Evolutionary conservation across 192 early-diverging fungal species (phyloP), one percentile per base, ranked within the genome.

Genomic region (Coemansia brasiliensis): DNA sequence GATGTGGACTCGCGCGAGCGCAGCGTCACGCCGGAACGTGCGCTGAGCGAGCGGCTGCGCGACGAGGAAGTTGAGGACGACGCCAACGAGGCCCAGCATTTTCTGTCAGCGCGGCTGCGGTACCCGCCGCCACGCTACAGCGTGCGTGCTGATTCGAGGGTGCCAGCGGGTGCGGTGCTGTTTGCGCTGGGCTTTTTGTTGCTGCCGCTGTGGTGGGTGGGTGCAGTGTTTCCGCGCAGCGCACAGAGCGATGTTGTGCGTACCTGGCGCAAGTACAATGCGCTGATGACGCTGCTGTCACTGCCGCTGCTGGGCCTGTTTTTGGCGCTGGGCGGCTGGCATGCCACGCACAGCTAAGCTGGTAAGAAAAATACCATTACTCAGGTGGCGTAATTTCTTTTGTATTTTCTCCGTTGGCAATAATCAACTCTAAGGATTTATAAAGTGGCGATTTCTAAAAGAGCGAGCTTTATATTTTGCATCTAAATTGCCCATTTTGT

Each of bases 231-330:
- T 39, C 79, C 79, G 8, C 55, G 73, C 2, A 38, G 39, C 2
- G 3, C 18, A 3, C 11, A 59, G 10, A 45, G 59, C 41, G 73
- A 72, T n/a, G 73, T 80, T 22, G 71, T 44, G 10, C 38, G 58
- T 18, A 63, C 67, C 11, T 81, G 79, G 79, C 72, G 73, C 60
- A 81, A 75, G 51, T 81, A 81, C 54, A 81, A 81, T 41, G 64
- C 68, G 13, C 50, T 81, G 11, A 81, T 81, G 79, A 49, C 79
- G 20, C 62, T 74, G 20, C 55, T 75, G 53, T 81, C 79, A 21
- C 55, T 81, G 29, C 72, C 70, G 21, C 42, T 81, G 48, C 59
- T 81, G 42, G 79, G 64, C 45, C 32, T 81, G 61, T 65, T 81
- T 29, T 38, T 81, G 61, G 79, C 68, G 4, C 64, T 74, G 53